Evolutionary conservation across 305 asterid genomes (phyloP), one percentile per base, ranked within the genome.

Genomic region (Plantago coronopus): DNA sequence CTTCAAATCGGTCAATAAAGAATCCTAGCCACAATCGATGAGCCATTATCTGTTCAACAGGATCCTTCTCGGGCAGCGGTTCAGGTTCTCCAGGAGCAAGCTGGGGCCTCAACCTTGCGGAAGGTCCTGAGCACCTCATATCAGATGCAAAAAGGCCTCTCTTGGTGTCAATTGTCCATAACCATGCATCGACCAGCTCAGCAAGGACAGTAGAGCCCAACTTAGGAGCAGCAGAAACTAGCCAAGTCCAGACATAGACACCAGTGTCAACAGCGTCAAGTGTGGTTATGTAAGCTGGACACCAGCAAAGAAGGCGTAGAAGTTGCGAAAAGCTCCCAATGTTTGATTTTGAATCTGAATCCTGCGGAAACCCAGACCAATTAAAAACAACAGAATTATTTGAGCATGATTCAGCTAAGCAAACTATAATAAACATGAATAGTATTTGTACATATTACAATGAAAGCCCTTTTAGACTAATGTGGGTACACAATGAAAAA

Each of bases 281-380:
- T 43, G 97, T 90, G 66, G 93, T 76, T 74, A 94, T 84, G 83
- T 94, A 94, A 72, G 97, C 99, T 57, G 99, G 99, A 79, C 97
- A 94, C 99, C 99, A 94, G 89, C 99, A 94, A 74, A 94, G 96
- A 73, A 94, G 97, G 65, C 99, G 96, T 42, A 94, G 82, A 77
- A 94, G 97, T 76, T 88, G 96, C 22, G 96, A 88, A 79, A 94
- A 94, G 86, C 97, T 86, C 76, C 81, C 95, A 22, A 73, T 61
- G 71, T 74, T 84, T 72, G 95, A 68, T 71, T 86, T 84, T 59
- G 83, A 69, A 67, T 83, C 95, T 57, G 96, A 86, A 76, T 74
- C 95, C 99, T 94, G 95, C 59, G 67, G 58, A 83, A 55, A 47
- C 45, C 59, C 53, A 59, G 50, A 66, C 50, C 55, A 20, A 63